These are phyloP conservation scores for Lachnum nothofagi DNA, from an alignment of 2,329 filamentous ascomycete genomes.

Conservation along the genomic window DNA sequence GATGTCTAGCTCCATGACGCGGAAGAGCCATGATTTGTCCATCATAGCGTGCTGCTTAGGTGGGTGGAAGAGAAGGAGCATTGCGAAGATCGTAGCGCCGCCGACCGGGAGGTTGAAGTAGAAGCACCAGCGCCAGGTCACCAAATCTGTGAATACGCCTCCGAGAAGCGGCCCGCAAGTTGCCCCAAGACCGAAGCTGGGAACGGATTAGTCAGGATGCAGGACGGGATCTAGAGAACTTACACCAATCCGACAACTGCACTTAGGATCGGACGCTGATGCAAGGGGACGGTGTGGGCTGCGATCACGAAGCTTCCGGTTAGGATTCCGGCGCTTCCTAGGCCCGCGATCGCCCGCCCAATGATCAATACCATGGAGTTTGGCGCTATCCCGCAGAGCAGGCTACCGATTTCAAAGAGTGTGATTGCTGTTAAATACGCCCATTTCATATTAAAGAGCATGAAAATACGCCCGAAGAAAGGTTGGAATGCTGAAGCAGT, in stretches of 20 bases:
- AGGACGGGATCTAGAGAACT: constrained; percentile 1
- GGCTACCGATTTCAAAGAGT: constrained; percentile 29
- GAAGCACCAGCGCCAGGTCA: constrained; percentile 36
- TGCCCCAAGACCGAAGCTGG: constrained; percentile 21
- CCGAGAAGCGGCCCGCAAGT: constrained; percentile 33
- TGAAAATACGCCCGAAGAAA: constrained; percentile 23
- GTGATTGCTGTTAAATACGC: constrained; percentile 18
- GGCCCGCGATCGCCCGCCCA: constrained; percentile 26
- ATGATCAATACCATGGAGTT: constrained; percentile 26
- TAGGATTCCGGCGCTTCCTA: constrained; percentile 21
- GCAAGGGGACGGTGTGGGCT: constrained; percentile 26
- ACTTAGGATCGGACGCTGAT: constrained; percentile 20
- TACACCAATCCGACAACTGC: constrained; percentile 31
- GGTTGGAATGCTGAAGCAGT: constrained; percentile 22
- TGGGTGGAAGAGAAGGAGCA: constrained; percentile 35
- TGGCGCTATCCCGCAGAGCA: constrained; percentile 26
- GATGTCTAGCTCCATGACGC: constrained; percentile 39
- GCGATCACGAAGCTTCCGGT: constrained; percentile 40
- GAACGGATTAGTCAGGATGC: constrained; percentile 10
- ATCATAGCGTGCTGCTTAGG: constrained; percentile 36
- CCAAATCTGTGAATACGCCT: constrained; percentile 34
- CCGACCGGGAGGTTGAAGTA: constrained; percentile 36
- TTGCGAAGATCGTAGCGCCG: constrained; percentile 30
- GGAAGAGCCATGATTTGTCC: constrained; percentile 29
- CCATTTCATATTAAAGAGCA: constrained; percentile 20